phyloP scores from a whole-genome alignment of 169 alveolate species.

The Plasmodium fragile region DNA sequence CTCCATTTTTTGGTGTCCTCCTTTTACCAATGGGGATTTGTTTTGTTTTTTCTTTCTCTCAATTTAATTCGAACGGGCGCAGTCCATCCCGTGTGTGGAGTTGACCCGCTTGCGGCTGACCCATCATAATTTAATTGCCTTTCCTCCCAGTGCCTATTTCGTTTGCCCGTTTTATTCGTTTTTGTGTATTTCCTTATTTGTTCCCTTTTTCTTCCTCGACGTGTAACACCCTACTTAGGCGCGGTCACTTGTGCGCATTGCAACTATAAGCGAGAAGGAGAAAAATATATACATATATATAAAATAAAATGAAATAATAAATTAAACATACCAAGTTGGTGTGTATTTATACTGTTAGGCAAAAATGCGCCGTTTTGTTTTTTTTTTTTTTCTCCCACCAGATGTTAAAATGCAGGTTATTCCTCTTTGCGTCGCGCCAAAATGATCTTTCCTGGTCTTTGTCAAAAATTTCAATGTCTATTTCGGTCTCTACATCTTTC shows the following conservation, averaged over 20 bases:
- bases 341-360: neutral
- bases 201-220: neutral
- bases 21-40: neutral
- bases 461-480: conserved; percentile 62
- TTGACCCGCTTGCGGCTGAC: neutral
- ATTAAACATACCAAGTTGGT: neutral
- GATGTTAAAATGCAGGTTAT: conserved; percentile 8
- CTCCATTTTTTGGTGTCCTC: neutral
- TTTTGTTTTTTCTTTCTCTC: neutral
- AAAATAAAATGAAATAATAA: neutral
- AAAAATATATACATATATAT: neutral
- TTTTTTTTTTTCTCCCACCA: conserved; percentile 18
- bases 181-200: neutral
- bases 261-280: conserved; percentile 25
- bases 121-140: neutral
- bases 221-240: neutral
- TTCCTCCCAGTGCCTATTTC: neutral
- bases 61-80: neutral
- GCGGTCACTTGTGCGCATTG: conserved; percentile 18
- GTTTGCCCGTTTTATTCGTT: neutral
- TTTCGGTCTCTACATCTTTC: conserved; percentile 31
- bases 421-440: conserved; percentile 34
- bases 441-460: conserved; percentile 36
- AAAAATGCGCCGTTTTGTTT: neutral
- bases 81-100: neutral